A percentile compares a stretch with the other conserved stretches of the same genome.
Evolutionary conservation across 2,329 filamentous ascomycete genomes (phyloP).

Genomic region (Calonectria hawksworthii): DNA sequence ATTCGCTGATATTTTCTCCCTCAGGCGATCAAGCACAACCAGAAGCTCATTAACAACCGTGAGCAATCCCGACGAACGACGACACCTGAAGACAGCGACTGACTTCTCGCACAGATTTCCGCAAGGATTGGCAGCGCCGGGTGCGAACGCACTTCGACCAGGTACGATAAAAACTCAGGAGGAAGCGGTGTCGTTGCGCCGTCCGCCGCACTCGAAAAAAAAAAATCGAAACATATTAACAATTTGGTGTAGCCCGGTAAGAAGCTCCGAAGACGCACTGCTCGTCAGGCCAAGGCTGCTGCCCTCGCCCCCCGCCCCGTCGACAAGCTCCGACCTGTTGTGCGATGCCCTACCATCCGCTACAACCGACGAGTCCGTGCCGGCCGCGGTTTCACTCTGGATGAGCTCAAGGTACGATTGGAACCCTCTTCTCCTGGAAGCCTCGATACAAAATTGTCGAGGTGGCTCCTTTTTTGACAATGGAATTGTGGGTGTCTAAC

Average conservation of each 20-base stretch:
- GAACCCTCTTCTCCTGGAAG: not conserved
- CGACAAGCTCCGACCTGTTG: slow-evolving; percentile 95
- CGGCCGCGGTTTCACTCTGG: slow-evolving; percentile 96
- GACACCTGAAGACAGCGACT: slow-evolving; percentile 53
- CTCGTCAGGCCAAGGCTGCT: slow-evolving; percentile 94
- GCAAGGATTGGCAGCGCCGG: slow-evolving; percentile 99
- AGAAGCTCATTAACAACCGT: slow-evolving; percentile 98
- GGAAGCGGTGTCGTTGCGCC: slow-evolving; percentile 31
- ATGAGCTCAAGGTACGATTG: slow-evolving; percentile 92
- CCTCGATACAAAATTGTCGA: slow-evolving; percentile 5
- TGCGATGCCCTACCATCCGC: slow-evolving; percentile 98
- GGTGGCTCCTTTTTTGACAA: not conserved
- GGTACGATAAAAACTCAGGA: slow-evolving; percentile 70
- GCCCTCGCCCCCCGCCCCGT: slow-evolving; percentile 95
- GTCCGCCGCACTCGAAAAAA: slow-evolving; percentile 30
- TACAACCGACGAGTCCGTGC: slow-evolving; percentile 98
- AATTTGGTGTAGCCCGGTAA: slow-evolving; percentile 81
- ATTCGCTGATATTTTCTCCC: slow-evolving; percentile 50
- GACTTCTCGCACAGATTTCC: slow-evolving; percentile 80
- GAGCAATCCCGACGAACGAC: slow-evolving; percentile 60
- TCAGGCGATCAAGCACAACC: slow-evolving; percentile 99
- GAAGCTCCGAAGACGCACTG: slow-evolving; percentile 92
- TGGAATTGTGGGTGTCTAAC: slow-evolving; percentile 49
- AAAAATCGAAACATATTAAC: slow-evolving; percentile 50
- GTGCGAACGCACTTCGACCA: slow-evolving; percentile 99